phyloP scores from a whole-genome alignment of 352 stramenopile genomes.

The Phytophthora pinifolia region DNA sequence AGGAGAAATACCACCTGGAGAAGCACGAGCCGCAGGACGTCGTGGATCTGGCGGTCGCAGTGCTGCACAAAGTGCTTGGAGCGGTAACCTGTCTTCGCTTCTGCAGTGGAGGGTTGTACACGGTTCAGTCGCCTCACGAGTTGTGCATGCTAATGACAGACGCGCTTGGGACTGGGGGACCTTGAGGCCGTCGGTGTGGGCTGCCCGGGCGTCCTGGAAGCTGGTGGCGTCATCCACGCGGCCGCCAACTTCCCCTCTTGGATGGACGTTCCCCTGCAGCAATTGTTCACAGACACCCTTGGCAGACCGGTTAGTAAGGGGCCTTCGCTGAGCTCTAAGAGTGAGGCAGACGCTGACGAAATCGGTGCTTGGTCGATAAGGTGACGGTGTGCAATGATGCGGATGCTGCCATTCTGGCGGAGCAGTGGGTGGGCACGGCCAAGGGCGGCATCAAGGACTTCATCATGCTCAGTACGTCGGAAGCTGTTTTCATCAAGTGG shows the following conservation, averaged over 20 bases:
- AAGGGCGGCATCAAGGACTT: conserved; percentile 63
- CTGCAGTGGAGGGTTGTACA: neutral
- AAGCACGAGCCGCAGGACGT: conserved; percentile 50
- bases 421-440: conserved; percentile 79
- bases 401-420: conserved; percentile 76
- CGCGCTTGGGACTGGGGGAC: conserved; percentile 29
- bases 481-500: neutral
- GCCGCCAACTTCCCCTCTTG: conserved; percentile 75
- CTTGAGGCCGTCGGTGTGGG: conserved; percentile 58
- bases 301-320: conserved; percentile 25
- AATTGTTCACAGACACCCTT: conserved; percentile 48
- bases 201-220: conserved; percentile 58
- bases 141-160: conserved; percentile 15
- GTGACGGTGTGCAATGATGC: conserved; percentile 75
- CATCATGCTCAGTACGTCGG: conserved; percentile 78
- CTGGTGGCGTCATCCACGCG: conserved; percentile 55
- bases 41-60: conserved; percentile 43
- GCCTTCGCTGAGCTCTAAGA: neutral
- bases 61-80: conserved; percentile 46
- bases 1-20: conserved; percentile 43
- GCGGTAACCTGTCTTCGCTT: conserved; percentile 28
- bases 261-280: conserved; percentile 58
- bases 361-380: conserved; percentile 14
- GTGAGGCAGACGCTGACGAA: neutral
- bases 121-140: conserved; percentile 8